A percentile compares a stretch with the other conserved stretches of the same genome.
phyloP scores from a whole-genome alignment of 2,329 filamentous ascomycete species.

The Fusarium tanahbumbuense region DNA sequence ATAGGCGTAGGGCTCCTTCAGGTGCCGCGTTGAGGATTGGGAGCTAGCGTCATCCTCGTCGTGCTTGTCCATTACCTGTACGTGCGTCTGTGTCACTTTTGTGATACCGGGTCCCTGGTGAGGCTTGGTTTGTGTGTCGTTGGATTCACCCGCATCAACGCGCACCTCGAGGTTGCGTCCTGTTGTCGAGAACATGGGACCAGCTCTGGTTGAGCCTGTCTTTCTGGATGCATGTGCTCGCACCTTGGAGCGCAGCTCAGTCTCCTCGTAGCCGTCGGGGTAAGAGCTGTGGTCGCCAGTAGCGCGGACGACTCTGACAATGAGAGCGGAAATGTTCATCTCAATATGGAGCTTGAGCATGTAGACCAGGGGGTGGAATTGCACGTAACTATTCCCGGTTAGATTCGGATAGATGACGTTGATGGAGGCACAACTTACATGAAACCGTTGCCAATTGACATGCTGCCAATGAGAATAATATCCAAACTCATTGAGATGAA shows the following conservation, averaged over 20 bases:
- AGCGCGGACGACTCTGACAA: constrained; percentile 41
- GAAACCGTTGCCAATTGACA: constrained; percentile 42
- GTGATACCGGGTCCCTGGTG: constrained; percentile 33
- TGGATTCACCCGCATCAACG: constrained; percentile 10
- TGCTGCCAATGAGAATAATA: constrained; percentile 41
- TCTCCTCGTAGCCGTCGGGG: constrained; percentile 14
- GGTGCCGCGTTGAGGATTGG: constrained; percentile 37
- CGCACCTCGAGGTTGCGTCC: constrained; percentile 29
- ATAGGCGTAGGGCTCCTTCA: constrained; percentile 27
- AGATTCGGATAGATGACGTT: background rate
- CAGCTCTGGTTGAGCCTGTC: background rate
- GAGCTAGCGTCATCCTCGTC: constrained; percentile 39
- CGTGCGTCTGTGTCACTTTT: constrained; percentile 40
- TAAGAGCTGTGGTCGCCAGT: constrained; percentile 41
- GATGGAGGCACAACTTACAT: constrained; percentile 20
- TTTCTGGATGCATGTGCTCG: background rate
- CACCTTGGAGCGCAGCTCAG: constrained; percentile 35
- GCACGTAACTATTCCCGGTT: constrained; percentile 32
- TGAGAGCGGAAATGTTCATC: constrained; percentile 43
- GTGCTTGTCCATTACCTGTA: constrained; percentile 31
- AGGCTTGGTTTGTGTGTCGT: background rate
- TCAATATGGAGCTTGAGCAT: constrained; percentile 44
- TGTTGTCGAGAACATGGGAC: constrained; percentile 11
- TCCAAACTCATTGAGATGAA: constrained; percentile 44
- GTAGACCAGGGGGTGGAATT: constrained; percentile 45